Percentiles rank a stretch among this genome's conserved stretches.
Conservation (phyloP, 1,284 basidiomycete genomes). For the Trichosporon asahii region DNA sequence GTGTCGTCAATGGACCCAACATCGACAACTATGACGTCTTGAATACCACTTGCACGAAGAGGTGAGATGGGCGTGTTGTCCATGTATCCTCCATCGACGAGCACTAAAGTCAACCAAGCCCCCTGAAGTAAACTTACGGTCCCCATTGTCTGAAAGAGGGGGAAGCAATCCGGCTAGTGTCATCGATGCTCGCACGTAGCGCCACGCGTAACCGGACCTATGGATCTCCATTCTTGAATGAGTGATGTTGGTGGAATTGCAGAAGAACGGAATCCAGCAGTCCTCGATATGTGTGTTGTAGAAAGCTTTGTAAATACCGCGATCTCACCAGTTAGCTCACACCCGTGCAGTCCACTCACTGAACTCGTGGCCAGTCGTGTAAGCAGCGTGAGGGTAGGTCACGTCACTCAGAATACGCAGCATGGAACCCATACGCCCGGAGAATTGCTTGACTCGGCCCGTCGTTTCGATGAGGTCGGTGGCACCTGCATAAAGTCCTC, state of each 20-base stretch:
- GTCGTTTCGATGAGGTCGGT: conserved; percentile 83
- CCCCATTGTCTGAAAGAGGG: conserved; percentile 90
- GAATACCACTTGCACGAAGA: conserved; percentile 89
- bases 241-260: conserved; percentile 98
- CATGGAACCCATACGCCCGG: conserved; percentile 84
- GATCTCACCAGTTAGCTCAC: conserved; percentile 34
- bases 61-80: conserved; percentile 88
- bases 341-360: conserved; percentile 35
- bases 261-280: conserved; percentile 99
- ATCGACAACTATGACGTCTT: conserved; percentile 89
- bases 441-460: conserved; percentile 68
- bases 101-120: conserved; percentile 51
- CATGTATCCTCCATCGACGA: conserved; percentile 93
- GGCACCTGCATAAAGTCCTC: conserved; percentile 93
- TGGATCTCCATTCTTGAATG: conserved; percentile 97
- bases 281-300: conserved; percentile 95
- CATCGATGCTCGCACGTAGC: conserved; percentile 86
- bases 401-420: conserved; percentile 94
- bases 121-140: conserved; percentile 52
- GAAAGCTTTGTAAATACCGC: conserved; percentile 58
- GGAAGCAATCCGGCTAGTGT: conserved; percentile 91
- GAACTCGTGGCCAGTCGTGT: conserved; percentile 96
- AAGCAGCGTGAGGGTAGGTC: conserved; percentile 94
- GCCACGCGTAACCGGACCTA: conserved; percentile 91
- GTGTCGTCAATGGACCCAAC: conserved; percentile 96